A percentile compares a stretch with the other conserved stretches of the same genome.
phyloP scores from a whole-genome alignment of 2,329 filamentous ascomycete genomes.

The Thermomyces lanuginosus region DNA sequence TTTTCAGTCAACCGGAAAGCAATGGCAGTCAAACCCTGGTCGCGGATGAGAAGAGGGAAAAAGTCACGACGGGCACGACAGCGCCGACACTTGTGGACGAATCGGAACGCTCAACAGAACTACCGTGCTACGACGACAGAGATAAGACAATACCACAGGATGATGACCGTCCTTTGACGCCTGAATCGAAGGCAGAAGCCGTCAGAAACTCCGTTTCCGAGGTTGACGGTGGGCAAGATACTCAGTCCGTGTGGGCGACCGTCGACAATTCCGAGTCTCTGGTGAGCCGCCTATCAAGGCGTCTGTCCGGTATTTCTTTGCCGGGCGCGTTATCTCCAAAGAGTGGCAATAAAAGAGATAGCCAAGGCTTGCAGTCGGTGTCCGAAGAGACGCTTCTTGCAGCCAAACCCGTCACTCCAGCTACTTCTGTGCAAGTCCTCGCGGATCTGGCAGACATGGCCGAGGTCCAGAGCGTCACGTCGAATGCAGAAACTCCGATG shows the following conservation, averaged over 20 bases:
- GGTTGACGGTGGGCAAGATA: slow-evolving; percentile 27
- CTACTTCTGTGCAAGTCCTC: slow-evolving; percentile 14
- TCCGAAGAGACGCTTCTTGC: slow-evolving; percentile 24
- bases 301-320: slow-evolving; percentile 15
- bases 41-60: too few species aligned
- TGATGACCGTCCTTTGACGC: too few species aligned
- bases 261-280: slow-evolving; percentile 22
- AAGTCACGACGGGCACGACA: too few species aligned
- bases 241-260: slow-evolving; percentile 53
- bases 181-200: too few species aligned
- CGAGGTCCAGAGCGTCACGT: too few species aligned
- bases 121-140: too few species aligned
- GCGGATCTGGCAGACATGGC: slow-evolving; percentile 10
- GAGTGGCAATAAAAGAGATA: slow-evolving; percentile 8
- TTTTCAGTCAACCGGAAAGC: too few species aligned
- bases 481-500: background rate
- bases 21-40: too few species aligned
- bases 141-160: too few species aligned
- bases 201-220: too few species aligned
- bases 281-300: slow-evolving; percentile 14
- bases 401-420: slow-evolving; percentile 6
- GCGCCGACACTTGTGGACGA: too few species aligned
- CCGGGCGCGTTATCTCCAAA: slow-evolving; percentile 12
- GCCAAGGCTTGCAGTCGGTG: slow-evolving; percentile 8
- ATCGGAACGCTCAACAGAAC: too few species aligned